phyloP scores from a whole-genome alignment of 2,329 filamentous ascomycete species.

The Epichloe festucae region DNA sequence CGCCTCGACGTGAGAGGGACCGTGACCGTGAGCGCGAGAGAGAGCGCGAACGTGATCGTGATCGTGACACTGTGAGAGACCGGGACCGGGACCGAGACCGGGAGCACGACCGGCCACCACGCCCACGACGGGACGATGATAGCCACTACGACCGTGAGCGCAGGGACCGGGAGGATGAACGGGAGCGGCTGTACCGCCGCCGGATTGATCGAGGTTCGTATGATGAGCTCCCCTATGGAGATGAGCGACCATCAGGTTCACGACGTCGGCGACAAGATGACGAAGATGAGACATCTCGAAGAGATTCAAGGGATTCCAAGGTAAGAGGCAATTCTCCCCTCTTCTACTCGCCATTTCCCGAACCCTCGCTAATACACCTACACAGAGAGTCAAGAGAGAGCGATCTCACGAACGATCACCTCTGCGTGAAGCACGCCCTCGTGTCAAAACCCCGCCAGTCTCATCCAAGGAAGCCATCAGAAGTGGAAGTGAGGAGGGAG shows the following conservation, averaged over 20 bases:
- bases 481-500: constrained; percentile 85
- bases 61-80: constrained; percentile 18
- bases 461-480: constrained; percentile 36
- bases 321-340: constrained; percentile 22
- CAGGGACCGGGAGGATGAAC: constrained; percentile 76
- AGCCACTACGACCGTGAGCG: constrained; percentile 75
- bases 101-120: constrained; percentile 36
- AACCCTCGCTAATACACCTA: constrained; percentile 14
- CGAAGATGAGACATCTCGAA: constrained; percentile 54
- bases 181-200: constrained; percentile 77
- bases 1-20: constrained; percentile 28
- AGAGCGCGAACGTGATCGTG: constrained; percentile 19
- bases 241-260: constrained; percentile 50
- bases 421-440: constrained; percentile 41
- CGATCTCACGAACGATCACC: constrained; percentile 47
- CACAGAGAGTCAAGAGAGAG: constrained; percentile 45
- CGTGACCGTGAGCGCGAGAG: constrained; percentile 29
- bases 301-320: constrained; percentile 56
- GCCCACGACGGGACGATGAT: constrained; percentile 47
- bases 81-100: constrained; percentile 24
- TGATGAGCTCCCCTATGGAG: constrained; percentile 80
- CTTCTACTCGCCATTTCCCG: too few relatives aligned
- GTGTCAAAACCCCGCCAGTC: constrained; percentile 41
- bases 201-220: constrained; percentile 63
- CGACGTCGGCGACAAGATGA: constrained; percentile 69